Evolutionary conservation across 148 eudicot genomes (phyloP), one percentile per base, ranked within the genome.

Genomic region (Amaranthus palmeri): DNA sequence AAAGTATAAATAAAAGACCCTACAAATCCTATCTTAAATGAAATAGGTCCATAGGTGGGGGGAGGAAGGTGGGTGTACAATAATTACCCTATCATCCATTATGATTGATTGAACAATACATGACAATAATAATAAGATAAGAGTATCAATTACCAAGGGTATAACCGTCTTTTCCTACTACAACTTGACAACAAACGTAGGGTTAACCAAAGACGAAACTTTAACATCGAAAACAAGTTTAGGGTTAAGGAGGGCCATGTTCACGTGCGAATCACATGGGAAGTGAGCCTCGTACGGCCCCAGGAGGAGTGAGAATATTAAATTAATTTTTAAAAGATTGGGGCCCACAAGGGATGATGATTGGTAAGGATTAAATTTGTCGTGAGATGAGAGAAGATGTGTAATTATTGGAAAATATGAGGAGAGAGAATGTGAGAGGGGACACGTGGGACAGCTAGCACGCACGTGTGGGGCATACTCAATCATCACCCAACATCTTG

Each of bases 401-500:
- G 68, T 18, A 64, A 73, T 73, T 14, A 74, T 66, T 55, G 59
- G 48, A 18, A 67, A 67, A 4, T 52, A 3, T 10, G 54, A 53
- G 15, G 44, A 42, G 47, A 53, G 6, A 25, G 8, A 49, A 67
- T 5, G 45, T 46, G 6, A 44, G 18, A 44, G 74, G 74, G 42
- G 61, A 74, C 81, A 79, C 82, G 78, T 79, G 82, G 81, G 81
- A 69, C 81, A 74, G 70, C 74, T 78, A 61, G 64, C 77, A 78
- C 60, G 75, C 79, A 77, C 73, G 42, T 12, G 67, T 69, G 74
- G 82, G 74, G 72, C 36, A 65, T 75, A 79, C 71, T 61, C 78
- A 79, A 79, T 74, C 78, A 79, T 79, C 67, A 79, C 58, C 78
- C 75, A 74, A 74, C 78, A 79, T 79, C 72, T 79, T 79, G 82